phyloP scores from a whole-genome alignment of 2,329 filamentous ascomycete genomes.

The Daldinia sp. region DNA sequence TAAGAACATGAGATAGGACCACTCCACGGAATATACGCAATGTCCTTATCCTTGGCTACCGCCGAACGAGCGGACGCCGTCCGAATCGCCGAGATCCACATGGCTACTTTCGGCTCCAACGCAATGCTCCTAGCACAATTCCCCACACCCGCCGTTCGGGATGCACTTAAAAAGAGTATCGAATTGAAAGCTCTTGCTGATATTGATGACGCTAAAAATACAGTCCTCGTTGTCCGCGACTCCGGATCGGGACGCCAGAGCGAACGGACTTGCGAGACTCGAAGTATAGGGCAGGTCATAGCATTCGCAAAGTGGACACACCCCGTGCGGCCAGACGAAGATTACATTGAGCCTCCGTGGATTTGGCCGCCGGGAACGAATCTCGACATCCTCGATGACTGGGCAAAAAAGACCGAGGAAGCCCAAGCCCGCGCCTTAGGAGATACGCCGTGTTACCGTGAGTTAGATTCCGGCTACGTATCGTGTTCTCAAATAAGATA shows the following conservation, averaged over 20 bases:
- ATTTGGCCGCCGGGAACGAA: slow-evolving; percentile 41
- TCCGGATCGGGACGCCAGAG: not conserved
- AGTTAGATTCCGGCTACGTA: not conserved
- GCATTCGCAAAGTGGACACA: slow-evolving; percentile 44
- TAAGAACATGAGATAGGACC: not conserved
- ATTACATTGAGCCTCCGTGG: slow-evolving; percentile 39
- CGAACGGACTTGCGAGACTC: not conserved
- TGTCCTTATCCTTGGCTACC: slow-evolving; percentile 22
- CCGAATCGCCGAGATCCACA: slow-evolving; percentile 43
- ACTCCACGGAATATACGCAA: not conserved
- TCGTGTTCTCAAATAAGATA: not conserved
- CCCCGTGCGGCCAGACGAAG: slow-evolving; percentile 22
- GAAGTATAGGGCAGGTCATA: slow-evolving; percentile 9
- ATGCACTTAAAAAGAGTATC: slow-evolving; percentile 27
- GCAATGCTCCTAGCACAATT: slow-evolving; percentile 42
- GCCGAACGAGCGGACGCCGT: slow-evolving; percentile 35
- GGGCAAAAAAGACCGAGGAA: slow-evolving; percentile 29
- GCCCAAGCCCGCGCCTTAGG: slow-evolving; percentile 29
- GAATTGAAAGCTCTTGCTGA: slow-evolving; percentile 37
- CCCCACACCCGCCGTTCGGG: slow-evolving; percentile 28
- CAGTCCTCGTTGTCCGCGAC: slow-evolving; percentile 38
- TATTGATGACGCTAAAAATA: slow-evolving; percentile 36
- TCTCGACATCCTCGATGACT: slow-evolving; percentile 26
- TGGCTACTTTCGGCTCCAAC: slow-evolving; percentile 39
- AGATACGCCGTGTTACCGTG: slow-evolving; percentile 36